phyloP scores from a whole-genome alignment of 1,284 basidiomycete genomes.

The Marasmius fiardii region DNA sequence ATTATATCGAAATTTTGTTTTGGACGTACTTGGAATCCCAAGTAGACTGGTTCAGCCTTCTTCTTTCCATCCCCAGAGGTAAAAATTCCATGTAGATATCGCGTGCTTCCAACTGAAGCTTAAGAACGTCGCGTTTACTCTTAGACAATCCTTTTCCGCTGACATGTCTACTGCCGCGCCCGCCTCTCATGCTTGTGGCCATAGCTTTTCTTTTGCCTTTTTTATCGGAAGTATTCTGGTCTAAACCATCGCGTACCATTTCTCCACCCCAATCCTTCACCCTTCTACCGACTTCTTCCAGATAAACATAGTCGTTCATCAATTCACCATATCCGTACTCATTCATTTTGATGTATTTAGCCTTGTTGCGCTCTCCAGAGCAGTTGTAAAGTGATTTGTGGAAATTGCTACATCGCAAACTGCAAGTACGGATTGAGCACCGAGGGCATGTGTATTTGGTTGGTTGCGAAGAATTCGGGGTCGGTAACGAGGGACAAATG shows the following conservation, averaged over 20 bases:
- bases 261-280: conserved; percentile 70
- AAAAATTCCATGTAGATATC: conserved; percentile 71
- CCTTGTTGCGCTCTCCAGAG: conserved; percentile 72
- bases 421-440: conserved; percentile 71
- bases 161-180: conserved; percentile 22
- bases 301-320: conserved; percentile 82
- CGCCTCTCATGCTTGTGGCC: conserved; percentile 15
- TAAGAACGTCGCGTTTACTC: conserved; percentile 17
- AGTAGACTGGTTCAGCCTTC: conserved; percentile 72
- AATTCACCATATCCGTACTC: conserved; percentile 77
- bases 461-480: background rate
- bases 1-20: conserved; percentile 11
- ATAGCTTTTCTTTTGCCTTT: background rate
- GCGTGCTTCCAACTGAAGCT: conserved; percentile 17
- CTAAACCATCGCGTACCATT: conserved; percentile 55
- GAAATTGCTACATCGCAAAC: conserved; percentile 61
- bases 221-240: conserved; percentile 19
- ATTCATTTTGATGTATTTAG: conserved; percentile 75
- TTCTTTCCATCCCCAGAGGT: conserved; percentile 79
- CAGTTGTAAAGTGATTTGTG: conserved; percentile 72
- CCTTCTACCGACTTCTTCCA: conserved; percentile 77
- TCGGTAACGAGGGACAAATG: background rate
- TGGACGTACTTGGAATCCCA: conserved; percentile 75
- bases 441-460: conserved; percentile 83
- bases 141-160: conserved; percentile 25